A percentile compares a stretch with the other conserved stretches of the same genome.
These are phyloP conservation scores for Eucommia ulmoides DNA, from an alignment of 257 asterid species.

Conservation along the genomic window DNA sequence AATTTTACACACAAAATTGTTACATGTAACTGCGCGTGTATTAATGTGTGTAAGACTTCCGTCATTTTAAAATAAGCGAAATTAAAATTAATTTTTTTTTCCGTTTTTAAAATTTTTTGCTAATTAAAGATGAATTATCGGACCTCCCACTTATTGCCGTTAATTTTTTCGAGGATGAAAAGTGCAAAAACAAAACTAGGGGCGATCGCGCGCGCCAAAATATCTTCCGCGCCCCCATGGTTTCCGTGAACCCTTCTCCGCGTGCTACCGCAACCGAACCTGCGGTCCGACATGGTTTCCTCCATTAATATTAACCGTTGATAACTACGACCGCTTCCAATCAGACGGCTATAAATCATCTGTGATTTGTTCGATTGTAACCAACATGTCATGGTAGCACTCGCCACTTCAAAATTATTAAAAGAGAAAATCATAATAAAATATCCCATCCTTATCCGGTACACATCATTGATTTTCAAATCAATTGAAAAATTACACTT, in stretches of 20 bases:
- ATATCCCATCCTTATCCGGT: conserved; percentile 57
- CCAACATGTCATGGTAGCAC: neutral
- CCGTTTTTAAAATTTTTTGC: too few relatives aligned
- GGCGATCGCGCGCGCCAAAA: too few relatives aligned
- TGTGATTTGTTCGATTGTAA: neutral
- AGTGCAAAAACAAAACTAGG: too few relatives aligned
- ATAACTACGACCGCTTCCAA: neutral
- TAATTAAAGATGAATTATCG: too few relatives aligned
- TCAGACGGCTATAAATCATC: neutral
- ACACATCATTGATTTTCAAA: neutral
- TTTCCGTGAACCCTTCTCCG: neutral
- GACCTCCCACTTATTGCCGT: too few relatives aligned
- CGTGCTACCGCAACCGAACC: neutral
- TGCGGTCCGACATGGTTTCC: neutral
- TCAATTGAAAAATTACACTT: neutral
- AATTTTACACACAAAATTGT: too few relatives aligned
- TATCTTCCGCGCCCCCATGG: neutral
- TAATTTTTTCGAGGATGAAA: too few relatives aligned
- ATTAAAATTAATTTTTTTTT: too few relatives aligned
- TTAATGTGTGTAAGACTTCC: too few relatives aligned
- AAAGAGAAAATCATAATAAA: conserved; percentile 6
- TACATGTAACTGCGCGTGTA: too few relatives aligned
- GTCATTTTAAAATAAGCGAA: too few relatives aligned
- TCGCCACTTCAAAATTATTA: neutral
- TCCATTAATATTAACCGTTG: neutral